phyloP scores from a whole-genome alignment of 305 asterid genomes.

The Fraxinus albicans region DNA sequence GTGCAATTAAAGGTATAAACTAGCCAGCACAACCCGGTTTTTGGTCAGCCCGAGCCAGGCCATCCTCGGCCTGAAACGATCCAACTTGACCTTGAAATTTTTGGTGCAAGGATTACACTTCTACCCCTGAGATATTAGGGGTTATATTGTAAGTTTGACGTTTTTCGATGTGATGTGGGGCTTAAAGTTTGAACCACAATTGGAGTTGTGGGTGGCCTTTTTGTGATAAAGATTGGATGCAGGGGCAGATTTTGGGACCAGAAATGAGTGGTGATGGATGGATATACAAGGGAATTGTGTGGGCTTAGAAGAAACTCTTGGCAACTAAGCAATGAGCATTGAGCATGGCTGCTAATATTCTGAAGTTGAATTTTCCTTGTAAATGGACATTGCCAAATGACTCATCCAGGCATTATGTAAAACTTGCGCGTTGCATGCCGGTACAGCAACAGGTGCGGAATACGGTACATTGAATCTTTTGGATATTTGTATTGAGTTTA shows the following conservation, averaged over 20 bases:
- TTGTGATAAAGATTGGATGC: slow-evolving; percentile 22
- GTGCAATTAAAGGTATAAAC: not conserved
- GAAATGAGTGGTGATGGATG: slow-evolving; percentile 29
- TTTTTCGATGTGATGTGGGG: not conserved
- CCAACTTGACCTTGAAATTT: not conserved
- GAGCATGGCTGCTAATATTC: slow-evolving; percentile 19
- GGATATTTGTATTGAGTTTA: not conserved
- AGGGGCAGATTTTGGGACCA: slow-evolving; percentile 26
- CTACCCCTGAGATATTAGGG: not conserved
- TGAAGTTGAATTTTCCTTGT: slow-evolving; percentile 24
- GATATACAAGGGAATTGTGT: not conserved
- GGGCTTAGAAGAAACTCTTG: not conserved
- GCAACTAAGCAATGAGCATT: slow-evolving; percentile 24
- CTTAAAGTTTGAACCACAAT: not conserved
- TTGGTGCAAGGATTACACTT: not conserved
- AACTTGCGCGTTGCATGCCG: slow-evolving; percentile 35
- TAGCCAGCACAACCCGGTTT: not conserved
- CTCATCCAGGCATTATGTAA: slow-evolving; percentile 20
- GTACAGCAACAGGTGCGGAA: slow-evolving; percentile 41
- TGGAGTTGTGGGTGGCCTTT: slow-evolving; percentile 25
- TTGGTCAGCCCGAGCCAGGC: not conserved
- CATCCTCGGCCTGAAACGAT: not conserved
- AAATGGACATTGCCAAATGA: slow-evolving; percentile 21
- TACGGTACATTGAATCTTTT: not conserved
- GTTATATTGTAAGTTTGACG: not conserved